Percentiles rank a stretch among this genome's conserved stretches.
Evolutionary conservation across 352 stramenopile species (phyloP).

Genomic region (Phytophthora nicotianae): DNA sequence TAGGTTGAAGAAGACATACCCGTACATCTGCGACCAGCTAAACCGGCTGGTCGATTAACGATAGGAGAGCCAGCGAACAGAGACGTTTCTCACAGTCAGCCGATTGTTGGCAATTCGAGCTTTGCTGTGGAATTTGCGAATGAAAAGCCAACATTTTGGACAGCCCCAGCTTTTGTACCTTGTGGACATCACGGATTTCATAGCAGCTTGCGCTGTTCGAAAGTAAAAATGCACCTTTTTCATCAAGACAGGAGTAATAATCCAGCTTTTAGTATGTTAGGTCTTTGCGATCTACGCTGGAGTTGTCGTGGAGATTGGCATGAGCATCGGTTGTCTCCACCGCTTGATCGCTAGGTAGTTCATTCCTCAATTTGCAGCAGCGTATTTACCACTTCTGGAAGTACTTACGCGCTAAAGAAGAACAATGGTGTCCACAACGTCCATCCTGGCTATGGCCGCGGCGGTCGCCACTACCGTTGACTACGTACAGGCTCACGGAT

Average conservation of each 20-base stretch:
- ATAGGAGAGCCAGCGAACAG: constrained; percentile 6
- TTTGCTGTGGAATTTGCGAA: not conserved
- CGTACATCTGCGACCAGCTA: constrained; percentile 7
- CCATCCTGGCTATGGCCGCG: constrained; percentile 21
- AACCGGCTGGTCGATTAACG: constrained; percentile 6
- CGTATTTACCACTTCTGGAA: constrained; percentile 6
- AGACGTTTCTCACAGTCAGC: constrained; percentile 3
- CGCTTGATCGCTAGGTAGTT: not conserved
- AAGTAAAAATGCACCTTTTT: constrained; percentile 6
- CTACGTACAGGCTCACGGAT: constrained; percentile 24
- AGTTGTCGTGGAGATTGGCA: constrained; percentile 1
- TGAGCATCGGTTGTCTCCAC: not conserved
- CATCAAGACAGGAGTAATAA: constrained; percentile 2
- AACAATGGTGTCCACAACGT: constrained; percentile 26
- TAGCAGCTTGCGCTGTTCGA: constrained; percentile 8
- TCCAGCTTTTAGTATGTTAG: constrained; percentile 4
- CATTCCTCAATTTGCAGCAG: constrained; percentile 31
- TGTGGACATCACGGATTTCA: not conserved
- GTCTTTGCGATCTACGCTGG: constrained; percentile 9
- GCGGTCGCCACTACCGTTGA: constrained; percentile 25
- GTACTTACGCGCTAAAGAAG: not conserved
- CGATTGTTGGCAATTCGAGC: not conserved
- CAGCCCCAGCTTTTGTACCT: not conserved
- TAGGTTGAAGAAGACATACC: constrained; percentile 1
- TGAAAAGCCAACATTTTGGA: not conserved